Conservation (phyloP, 768 basidiomycete genomes). For the Pholiota conissans region DNA sequence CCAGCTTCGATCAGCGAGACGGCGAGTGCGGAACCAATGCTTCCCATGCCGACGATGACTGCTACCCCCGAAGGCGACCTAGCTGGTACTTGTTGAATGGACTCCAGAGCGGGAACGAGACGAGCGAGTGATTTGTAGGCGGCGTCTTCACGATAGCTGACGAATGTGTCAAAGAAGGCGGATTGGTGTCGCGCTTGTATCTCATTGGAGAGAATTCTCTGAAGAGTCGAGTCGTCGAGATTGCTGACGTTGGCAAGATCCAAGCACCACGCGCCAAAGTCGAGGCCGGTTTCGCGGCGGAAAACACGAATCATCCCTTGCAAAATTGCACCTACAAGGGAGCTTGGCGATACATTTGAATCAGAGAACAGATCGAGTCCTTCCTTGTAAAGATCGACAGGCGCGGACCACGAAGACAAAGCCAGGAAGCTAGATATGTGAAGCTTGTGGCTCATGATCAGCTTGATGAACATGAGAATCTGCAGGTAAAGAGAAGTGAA, state of each 20-base stretch:
- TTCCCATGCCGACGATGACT: conserved; percentile 33
- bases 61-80: conserved; percentile 22
- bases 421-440: conserved; percentile 19
- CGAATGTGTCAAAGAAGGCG: conserved; percentile 17
- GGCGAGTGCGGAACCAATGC: conserved; percentile 28
- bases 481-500: conserved; percentile 19
- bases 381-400: conserved; percentile 23
- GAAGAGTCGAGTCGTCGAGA: conserved; percentile 7
- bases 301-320: conserved; percentile 32
- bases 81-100: conserved; percentile 11
- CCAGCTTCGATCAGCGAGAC: conserved; percentile 24
- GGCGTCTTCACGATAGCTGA: conserved; percentile 22
- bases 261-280: conserved; percentile 25
- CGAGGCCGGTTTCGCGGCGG: conserved; percentile 26
- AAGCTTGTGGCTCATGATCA: conserved; percentile 16
- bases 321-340: conserved; percentile 23
- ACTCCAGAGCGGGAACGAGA: conserved; percentile 24
- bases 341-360: conserved; percentile 12
- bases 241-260: conserved; percentile 20
- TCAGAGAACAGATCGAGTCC: conserved; percentile 22
- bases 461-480: conserved; percentile 23
- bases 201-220: conserved; percentile 13
- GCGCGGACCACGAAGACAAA: conserved; percentile 22
- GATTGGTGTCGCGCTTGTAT: conserved; percentile 19
- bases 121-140: conserved; percentile 19